These are phyloP conservation scores for Juncus effusus DNA, from an alignment of 176 grass and related monocot genomes.

Conservation along the genomic window DNA sequence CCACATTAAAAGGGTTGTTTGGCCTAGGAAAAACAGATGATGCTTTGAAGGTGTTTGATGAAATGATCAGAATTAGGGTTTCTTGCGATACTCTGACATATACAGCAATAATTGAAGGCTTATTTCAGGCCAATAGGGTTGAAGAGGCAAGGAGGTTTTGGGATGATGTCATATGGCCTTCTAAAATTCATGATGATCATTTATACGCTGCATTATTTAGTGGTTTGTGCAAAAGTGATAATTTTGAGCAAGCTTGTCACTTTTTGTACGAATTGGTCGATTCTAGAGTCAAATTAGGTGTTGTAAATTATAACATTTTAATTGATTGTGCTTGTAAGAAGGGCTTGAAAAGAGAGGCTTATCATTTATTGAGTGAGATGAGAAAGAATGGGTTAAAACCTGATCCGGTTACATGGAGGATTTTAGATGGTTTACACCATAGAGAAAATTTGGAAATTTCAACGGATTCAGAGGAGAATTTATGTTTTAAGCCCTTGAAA, in stretches of 20 bases:
- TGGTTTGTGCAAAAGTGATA: conserved; percentile 54
- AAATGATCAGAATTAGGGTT: conserved; percentile 45
- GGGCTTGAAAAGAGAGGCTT: conserved; percentile 56
- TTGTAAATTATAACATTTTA: conserved; percentile 82
- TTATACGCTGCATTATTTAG: conserved; percentile 58
- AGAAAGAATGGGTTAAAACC: conserved; percentile 65
- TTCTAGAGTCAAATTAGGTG: conserved; percentile 41
- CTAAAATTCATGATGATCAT: conserved; percentile 70
- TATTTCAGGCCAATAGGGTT: conserved; percentile 38
- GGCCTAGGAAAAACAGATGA: conserved; percentile 38
- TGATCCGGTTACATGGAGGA: conserved; percentile 84
- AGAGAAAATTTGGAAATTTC: not conserved
- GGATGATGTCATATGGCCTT: conserved; percentile 77
- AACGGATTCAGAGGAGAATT: not conserved
- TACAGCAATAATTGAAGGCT: conserved; percentile 48
- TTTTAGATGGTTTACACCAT: conserved; percentile 58
- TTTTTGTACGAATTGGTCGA: conserved; percentile 77
- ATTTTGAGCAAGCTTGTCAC: conserved; percentile 78
- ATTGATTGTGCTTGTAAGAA: conserved; percentile 57
- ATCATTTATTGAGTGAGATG: conserved; percentile 65
- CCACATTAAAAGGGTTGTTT: conserved; percentile 51
- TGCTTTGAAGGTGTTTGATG: conserved; percentile 55
- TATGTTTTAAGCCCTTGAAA: not conserved
- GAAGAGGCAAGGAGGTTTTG: conserved; percentile 65
- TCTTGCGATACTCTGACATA: conserved; percentile 43